These are phyloP conservation scores for Aspergillus sp. DNA, from an alignment of 2,329 filamentous ascomycete species.

Conservation along the genomic window DNA sequence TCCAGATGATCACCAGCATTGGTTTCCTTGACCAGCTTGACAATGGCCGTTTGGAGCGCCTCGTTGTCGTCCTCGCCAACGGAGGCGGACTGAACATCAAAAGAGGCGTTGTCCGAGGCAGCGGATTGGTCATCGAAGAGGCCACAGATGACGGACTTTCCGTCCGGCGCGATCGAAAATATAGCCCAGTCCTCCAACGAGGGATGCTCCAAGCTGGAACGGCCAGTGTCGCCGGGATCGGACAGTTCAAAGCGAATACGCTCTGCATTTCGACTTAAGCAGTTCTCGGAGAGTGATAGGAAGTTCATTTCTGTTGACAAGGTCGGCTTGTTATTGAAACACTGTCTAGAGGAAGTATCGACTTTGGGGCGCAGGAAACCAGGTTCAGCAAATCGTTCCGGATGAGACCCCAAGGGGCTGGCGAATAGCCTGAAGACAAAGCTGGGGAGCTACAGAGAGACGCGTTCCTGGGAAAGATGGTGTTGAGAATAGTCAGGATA, in stretches of 20 bases:
- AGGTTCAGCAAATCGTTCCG: slow-evolving; percentile 20
- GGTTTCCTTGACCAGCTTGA: slow-evolving; percentile 72
- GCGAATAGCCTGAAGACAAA: slow-evolving; percentile 14
- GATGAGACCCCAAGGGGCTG: slow-evolving; percentile 10
- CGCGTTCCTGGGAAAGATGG: slow-evolving; percentile 56
- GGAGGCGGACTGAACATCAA: slow-evolving; percentile 22
- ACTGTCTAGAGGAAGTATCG: slow-evolving; percentile 16
- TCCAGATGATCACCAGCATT: slow-evolving; percentile 58
- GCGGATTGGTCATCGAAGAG: slow-evolving; percentile 51
- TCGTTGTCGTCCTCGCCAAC: slow-evolving; percentile 69
- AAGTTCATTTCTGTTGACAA: slow-evolving; percentile 23
- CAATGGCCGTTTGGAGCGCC: slow-evolving; percentile 67
- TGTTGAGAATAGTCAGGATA: slow-evolving; percentile 68
- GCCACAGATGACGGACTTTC: slow-evolving; percentile 62
- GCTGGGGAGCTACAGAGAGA: slow-evolving; percentile 20
- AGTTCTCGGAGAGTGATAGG: slow-evolving; percentile 15
- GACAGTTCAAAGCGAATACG: slow-evolving; percentile 34
- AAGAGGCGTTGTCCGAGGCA: slow-evolving; percentile 50
- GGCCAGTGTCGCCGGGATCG: slow-evolving; percentile 28
- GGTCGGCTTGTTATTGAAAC: slow-evolving; percentile 17
- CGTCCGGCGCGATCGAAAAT: slow-evolving; percentile 66
- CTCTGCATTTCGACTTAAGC: slow-evolving; percentile 25
- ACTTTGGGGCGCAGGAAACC: slow-evolving; percentile 24
- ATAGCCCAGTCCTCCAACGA: slow-evolving; percentile 78
- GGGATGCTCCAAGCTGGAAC: slow-evolving; percentile 60